These are phyloP conservation scores for Phytophthora rubi DNA, from an alignment of 352 stramenopile species.

Conservation along the genomic window DNA sequence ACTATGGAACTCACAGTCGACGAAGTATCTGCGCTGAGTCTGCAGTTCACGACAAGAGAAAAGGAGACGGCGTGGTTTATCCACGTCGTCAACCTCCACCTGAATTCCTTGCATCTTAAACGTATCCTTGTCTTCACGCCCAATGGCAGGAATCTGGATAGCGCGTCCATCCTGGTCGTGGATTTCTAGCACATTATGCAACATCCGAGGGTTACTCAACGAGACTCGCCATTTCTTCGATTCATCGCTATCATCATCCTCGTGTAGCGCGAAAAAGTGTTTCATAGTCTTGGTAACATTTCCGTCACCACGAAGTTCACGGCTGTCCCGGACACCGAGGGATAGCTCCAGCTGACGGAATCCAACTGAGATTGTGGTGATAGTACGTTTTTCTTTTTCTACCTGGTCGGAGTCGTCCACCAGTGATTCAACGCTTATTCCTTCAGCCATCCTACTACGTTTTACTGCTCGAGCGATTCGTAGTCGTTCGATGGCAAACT, in stretches of 20 bases:
- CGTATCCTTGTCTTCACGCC: background rate
- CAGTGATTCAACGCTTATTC: slow-evolving; percentile 16
- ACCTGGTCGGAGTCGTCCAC: background rate
- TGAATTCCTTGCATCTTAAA: slow-evolving; percentile 46
- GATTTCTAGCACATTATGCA: slow-evolving; percentile 16
- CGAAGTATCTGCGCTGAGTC: slow-evolving; percentile 49
- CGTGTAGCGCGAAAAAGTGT: slow-evolving; percentile 19
- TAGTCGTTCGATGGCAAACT: slow-evolving; percentile 57
- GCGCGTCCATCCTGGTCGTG: slow-evolving; percentile 15
- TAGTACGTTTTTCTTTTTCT: slow-evolving; percentile 36
- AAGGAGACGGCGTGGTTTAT: slow-evolving; percentile 47
- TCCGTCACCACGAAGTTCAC: slow-evolving; percentile 9
- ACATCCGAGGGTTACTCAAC: slow-evolving; percentile 19
- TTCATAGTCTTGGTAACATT: slow-evolving; percentile 15
- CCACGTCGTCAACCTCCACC: slow-evolving; percentile 51
- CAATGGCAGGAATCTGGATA: slow-evolving; percentile 18
- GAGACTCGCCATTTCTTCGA: slow-evolving; percentile 17
- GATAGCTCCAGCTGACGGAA: slow-evolving; percentile 45
- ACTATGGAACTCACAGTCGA: slow-evolving; percentile 52
- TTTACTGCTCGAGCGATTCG: slow-evolving; percentile 46
- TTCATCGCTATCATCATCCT: background rate
- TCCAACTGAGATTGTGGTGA: slow-evolving; percentile 31
- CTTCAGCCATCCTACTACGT: slow-evolving; percentile 16
- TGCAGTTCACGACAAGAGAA: slow-evolving; percentile 65
- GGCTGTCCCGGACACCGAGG: slow-evolving; percentile 12